Conservation (phyloP, 495 filamentous ascomycete species). For the Glonium stellatum region DNA sequence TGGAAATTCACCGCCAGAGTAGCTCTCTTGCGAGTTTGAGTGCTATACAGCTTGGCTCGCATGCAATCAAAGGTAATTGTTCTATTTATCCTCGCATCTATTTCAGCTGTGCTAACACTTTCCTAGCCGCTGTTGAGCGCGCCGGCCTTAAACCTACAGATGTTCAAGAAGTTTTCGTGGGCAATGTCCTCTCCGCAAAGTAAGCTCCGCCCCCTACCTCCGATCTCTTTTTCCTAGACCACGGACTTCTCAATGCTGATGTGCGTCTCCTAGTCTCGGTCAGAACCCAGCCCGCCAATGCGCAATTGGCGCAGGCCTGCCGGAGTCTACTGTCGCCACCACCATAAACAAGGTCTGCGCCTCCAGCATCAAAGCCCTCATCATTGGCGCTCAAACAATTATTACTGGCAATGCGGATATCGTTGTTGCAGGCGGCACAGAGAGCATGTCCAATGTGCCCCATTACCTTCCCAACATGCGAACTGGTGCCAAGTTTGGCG, state of each 20-base stretch:
- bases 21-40: conserved; percentile 79
- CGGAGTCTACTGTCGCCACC: conserved; percentile 71
- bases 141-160: conserved; percentile 76
- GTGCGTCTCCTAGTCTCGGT: conserved; percentile 60
- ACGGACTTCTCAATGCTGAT: background rate
- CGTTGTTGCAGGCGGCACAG: conserved; percentile 85
- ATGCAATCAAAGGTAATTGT: conserved; percentile 77
- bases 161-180: conserved; percentile 94
- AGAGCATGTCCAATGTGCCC: conserved; percentile 97
- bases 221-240: background rate
- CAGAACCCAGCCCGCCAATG: conserved; percentile 96
- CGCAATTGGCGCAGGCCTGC: conserved; percentile 77
- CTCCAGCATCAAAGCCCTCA: conserved; percentile 85
- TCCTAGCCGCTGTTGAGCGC: conserved; percentile 71
- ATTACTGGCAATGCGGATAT: conserved; percentile 87
- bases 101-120: conserved; percentile 13
- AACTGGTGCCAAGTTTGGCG: conserved; percentile 80
- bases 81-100: conserved; percentile 5
- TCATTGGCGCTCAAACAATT: conserved; percentile 91
- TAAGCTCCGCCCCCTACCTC: conserved; percentile 40
- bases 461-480: conserved; percentile 86
- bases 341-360: conserved; percentile 99
- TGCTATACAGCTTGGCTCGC: conserved; percentile 79
- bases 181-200: conserved; percentile 96
- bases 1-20: conserved; percentile 21